Base-by-base conservation (phyloP, 352 stramenopile genomes). In the Vaucheria bursata region DNA sequence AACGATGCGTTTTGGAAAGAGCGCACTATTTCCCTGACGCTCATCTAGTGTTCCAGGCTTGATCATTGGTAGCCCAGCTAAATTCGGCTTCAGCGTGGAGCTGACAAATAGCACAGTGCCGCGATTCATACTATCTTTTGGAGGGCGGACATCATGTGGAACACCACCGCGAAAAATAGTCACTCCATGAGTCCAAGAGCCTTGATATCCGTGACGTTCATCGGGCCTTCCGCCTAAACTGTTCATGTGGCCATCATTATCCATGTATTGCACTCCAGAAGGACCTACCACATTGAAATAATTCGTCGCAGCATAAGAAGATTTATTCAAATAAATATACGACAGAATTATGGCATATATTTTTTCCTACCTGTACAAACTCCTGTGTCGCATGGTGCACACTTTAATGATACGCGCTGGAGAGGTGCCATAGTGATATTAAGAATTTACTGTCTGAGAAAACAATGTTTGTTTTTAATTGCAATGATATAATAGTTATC, bases 41-140 rank as follows among this genome's bases (percentile, higher is more conserved):
- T 82, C 77, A 37, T 67, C 52, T 1, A 36, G 29, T 31, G 77
- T 31, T 45, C 76, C 52, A n/a, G 65, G 52, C 29, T 82, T 82
- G 33, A 38, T 81, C 35, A 25, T 69, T 29, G 52, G 40, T 45
- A 75, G 70, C 4, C 6, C 0, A 32, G 40, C 66, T 3, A 82
- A 59, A 64, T 82, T 59, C 32, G 77, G 77, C 71, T 81, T 81
- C 34, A 75, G 71, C 5, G 34, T 69, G 50, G 1, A 25, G 7
- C 52, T 75, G 32, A 59, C 36, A 67, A 74, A 79, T n/a, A 82
- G 77, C 8, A 82, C 69, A n/a, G 38, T 82, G 68, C 77, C 77
- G 52, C 53, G 71, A 59, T 82, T 32, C 1, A 66, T 33, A 29
- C n/a, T 25, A 39, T 38, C 50, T 29, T n/a, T 31, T 73, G 67